Percentiles rank a stretch among this genome's conserved stretches.
These are phyloP conservation scores for Camelina laxa DNA, from an alignment of 345 rosid species.

Conservation along the genomic window DNA sequence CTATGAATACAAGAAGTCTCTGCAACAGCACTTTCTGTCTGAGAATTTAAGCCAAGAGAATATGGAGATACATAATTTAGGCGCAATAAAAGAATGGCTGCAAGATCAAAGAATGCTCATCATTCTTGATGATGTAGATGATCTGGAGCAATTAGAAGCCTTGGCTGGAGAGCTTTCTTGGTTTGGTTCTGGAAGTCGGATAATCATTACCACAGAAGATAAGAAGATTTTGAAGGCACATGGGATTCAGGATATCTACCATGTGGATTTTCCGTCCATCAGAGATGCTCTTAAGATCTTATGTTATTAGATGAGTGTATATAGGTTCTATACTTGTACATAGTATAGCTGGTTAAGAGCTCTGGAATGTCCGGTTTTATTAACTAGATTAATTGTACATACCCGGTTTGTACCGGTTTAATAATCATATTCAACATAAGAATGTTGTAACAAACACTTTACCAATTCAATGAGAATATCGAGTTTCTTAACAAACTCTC, in stretches of 20 bases:
- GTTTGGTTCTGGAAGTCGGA: slow-evolving; percentile 53
- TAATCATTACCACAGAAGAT: slow-evolving; percentile 63
- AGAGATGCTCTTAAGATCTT: slow-evolving; percentile 27
- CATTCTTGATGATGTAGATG: slow-evolving; percentile 55
- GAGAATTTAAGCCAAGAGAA: not conserved
- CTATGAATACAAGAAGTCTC: not conserved
- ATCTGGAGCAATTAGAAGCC: slow-evolving; percentile 45
- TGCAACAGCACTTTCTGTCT: not conserved
- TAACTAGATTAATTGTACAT: too few relatives aligned
- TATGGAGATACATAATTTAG: slow-evolving; percentile 23
- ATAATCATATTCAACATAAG: too few relatives aligned
- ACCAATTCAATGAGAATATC: too few relatives aligned
- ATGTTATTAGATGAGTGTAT: too few relatives aligned
- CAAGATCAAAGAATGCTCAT: not conserved
- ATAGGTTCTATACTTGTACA: too few relatives aligned
- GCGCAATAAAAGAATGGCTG: not conserved
- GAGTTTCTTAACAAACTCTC: too few relatives aligned
- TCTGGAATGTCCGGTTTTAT: too few relatives aligned
- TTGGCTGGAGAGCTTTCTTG: slow-evolving; percentile 45
- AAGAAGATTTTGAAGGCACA: not conserved
- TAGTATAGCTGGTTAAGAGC: too few relatives aligned
- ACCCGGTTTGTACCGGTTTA: too few relatives aligned
- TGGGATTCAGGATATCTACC: not conserved
- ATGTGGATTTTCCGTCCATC: not conserved
- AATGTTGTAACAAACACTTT: too few relatives aligned